Percentiles rank a stretch among this genome's conserved stretches.
Evolutionary conservation across 306 rosid genomes (phyloP).

Genomic region (Ormosia semicastrata): DNA sequence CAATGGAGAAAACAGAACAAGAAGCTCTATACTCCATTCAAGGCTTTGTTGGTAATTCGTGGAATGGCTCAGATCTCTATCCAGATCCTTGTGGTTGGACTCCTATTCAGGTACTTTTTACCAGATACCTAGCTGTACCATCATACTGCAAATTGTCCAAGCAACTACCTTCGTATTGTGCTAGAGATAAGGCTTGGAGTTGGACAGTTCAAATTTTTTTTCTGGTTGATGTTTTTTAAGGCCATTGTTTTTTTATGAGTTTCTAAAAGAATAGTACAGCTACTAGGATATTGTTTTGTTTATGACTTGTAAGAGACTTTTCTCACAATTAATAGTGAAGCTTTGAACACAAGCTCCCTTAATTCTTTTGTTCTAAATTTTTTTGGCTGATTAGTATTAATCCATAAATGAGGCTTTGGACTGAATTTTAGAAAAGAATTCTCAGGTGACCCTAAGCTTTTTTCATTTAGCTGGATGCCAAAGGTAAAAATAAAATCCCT

Average conservation of each 20-base stretch:
- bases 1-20: conserved; percentile 77
- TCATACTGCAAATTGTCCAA: conserved; percentile 7
- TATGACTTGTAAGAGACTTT: not conserved
- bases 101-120: conserved; percentile 77
- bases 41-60: conserved; percentile 89
- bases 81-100: conserved; percentile 99
- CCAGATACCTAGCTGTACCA: not conserved
- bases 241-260: not conserved
- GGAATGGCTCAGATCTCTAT: conserved; percentile 98
- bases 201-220: conserved; percentile 9
- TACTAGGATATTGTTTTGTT: not conserved
- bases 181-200: not conserved
- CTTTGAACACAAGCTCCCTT: not conserved
- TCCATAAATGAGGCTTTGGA: not conserved
- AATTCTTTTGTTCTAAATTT: not conserved
- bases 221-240: not conserved
- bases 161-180: conserved; percentile 12
- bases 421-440: conserved; percentile 17
- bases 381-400: not conserved
- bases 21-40: conserved; percentile 77
- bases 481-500: not conserved
- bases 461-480: not conserved
- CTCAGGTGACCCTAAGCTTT: not conserved
- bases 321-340: conserved; percentile 16
- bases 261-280: not conserved